These are phyloP conservation scores for Ophiosphaerella narmari DNA, from an alignment of 2,329 filamentous ascomycete species.

Conservation along the genomic window DNA sequence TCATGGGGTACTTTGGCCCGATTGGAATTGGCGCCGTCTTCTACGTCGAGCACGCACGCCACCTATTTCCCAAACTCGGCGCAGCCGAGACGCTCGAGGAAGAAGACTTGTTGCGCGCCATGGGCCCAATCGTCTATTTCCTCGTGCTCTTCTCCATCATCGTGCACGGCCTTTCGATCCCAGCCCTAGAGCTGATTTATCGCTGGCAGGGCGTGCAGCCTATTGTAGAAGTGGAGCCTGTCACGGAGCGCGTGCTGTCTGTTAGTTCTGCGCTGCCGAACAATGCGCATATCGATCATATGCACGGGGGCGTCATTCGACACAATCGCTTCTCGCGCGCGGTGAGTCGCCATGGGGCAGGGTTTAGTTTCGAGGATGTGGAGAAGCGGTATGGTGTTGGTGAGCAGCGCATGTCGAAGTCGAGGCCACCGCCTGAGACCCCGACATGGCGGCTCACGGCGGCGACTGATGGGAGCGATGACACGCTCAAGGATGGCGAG, in stretches of 20 bases:
- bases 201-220: conserved; percentile 47
- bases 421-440: conserved; percentile 2
- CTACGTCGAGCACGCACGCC: conserved; percentile 53
- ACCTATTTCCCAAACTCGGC: conserved; percentile 50
- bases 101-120: conserved; percentile 47
- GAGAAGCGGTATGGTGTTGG: not conserved
- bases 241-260: conserved; percentile 47
- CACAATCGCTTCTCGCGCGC: conserved; percentile 55
- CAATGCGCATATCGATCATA: conserved; percentile 44
- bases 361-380: conserved; percentile 5
- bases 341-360: not conserved
- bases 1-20: conserved; percentile 62
- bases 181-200: conserved; percentile 50
- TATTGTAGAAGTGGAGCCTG: conserved; percentile 46
- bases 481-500: conserved; percentile 1
- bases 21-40: conserved; percentile 52
- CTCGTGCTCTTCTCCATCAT: conserved; percentile 54
- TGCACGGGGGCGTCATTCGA: conserved; percentile 43
- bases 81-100: conserved; percentile 47
- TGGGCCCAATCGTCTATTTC: conserved; percentile 54
- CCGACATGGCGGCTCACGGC: conserved; percentile 5
- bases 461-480: conserved; percentile 2
- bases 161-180: conserved; percentile 56
- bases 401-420: not conserved
- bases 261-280: conserved; percentile 47